phyloP scores from a whole-genome alignment of 179 eudicot species.

The Spergularia azorica region DNA sequence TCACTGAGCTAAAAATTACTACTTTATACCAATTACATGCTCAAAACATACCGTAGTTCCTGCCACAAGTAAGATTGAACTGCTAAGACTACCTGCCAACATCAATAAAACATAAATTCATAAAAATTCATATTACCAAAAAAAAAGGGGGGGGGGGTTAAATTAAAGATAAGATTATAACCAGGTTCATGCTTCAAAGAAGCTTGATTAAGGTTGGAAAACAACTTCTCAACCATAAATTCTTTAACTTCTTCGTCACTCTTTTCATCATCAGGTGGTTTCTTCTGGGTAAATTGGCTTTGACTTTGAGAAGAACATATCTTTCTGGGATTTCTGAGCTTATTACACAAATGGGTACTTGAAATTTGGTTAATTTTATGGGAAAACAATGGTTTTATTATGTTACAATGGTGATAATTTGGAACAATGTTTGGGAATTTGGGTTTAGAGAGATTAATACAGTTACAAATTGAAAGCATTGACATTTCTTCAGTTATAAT shows the following conservation, averaged over 20 bases:
- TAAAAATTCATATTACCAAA: neutral
- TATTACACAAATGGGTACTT: slow-evolving; percentile 27
- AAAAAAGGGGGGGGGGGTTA: neutral
- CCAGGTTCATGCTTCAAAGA: slow-evolving; percentile 80
- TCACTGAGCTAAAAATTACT: neutral
- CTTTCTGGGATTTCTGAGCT: slow-evolving; percentile 16
- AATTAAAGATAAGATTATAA: slow-evolving; percentile 24
- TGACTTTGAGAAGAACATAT: slow-evolving; percentile 25
- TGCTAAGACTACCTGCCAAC: slow-evolving; percentile 69
- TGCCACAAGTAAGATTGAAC: slow-evolving; percentile 80
- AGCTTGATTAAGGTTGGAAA: slow-evolving; percentile 79
- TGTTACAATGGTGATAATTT: neutral
- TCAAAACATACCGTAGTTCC: slow-evolving; percentile 71
- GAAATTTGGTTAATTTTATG: slow-evolving; percentile 8
- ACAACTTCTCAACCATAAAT: slow-evolving; percentile 64
- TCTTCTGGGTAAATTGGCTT: slow-evolving; percentile 24
- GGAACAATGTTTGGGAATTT: slow-evolving; percentile 10
- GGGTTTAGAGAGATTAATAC: slow-evolving; percentile 3
- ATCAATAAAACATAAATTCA: slow-evolving; percentile 2
- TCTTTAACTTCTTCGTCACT: slow-evolving; percentile 9
- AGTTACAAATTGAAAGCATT: slow-evolving; percentile 5
- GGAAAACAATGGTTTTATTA: neutral
- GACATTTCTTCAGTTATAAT: neutral
- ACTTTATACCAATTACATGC: neutral
- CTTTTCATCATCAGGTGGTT: slow-evolving; percentile 8